Base-by-base conservation (phyloP, 768 basidiomycete species). In the Russula compacta region DNA sequence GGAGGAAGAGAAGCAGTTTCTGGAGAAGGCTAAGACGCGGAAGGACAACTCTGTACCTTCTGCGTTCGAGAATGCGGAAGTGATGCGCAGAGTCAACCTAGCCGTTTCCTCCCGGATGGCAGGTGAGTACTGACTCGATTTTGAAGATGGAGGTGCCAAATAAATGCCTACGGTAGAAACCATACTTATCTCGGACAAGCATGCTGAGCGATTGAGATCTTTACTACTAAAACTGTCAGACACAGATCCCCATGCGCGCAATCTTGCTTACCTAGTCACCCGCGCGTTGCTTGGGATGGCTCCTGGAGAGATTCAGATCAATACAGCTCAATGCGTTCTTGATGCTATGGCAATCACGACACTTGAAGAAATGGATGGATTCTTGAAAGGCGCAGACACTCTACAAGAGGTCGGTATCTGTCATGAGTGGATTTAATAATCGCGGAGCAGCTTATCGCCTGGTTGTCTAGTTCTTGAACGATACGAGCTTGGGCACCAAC, bases 51-150 rank as follows among this genome's bases (percentile, higher is more conserved):
- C 61, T 9, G 39, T 9, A 5, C 14, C 39, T 1, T 58, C 57
- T 2, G 56, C 58, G 4, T 66, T 71, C 48, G 64, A 64, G 73
- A 73, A 53, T 52, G 64, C 10, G 59, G 78, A 81, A 38, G 76
- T 73, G 66, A 79, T 86, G 77, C 77, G 70, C 44, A 70, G 71
- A 36, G 68, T 79, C 3, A 91, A 92, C 67, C 60, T 80, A 38
- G 75, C 72, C 0, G 68, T 92, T 24, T 78, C 83, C 1, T 71
- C 75, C 29, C 80, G 80, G 66, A 82, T 93, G 58, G 88, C 89
- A 54, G 81, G 91, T 91, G 60, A 39, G 72, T 70, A 50, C 24
- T 47, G 24, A 42, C 4, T 32, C 6, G 33, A 47, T 44, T 47
- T 10, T 4, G 60, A 57, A 14, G 21, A 17, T 2, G 17, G 24